Conservation (phyloP, 2,329 filamentous ascomycete species). For the Colletotrichum tofieldiae region DNA sequence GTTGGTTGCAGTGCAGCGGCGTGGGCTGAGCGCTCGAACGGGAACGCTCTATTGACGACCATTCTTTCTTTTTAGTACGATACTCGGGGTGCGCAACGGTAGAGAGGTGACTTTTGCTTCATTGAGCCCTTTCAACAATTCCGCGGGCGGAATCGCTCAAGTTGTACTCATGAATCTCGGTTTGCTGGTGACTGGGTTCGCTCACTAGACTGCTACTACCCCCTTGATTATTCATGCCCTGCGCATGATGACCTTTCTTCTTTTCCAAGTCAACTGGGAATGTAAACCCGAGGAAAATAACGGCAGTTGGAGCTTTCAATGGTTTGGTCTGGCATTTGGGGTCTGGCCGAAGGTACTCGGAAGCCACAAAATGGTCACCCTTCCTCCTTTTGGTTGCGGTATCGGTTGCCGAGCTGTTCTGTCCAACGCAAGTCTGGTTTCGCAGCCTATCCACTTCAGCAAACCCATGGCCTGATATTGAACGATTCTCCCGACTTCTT, state of each 20-base stretch:
- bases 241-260: slow-evolving; percentile 3
- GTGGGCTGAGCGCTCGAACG: slow-evolving; percentile 10
- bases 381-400: too few relatives aligned
- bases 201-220: slow-evolving; percentile 11
- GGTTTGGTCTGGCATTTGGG: too few relatives aligned
- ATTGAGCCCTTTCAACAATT: slow-evolving; percentile 7
- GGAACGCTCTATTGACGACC: slow-evolving; percentile 1
- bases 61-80: background rate
- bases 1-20: slow-evolving; percentile 20
- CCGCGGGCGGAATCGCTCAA: slow-evolving; percentile 1
- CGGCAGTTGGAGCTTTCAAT: background rate
- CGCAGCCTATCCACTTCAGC: background rate
- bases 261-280: background rate
- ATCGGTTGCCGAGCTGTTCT: too few relatives aligned
- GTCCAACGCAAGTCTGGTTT: background rate
- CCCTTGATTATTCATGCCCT: slow-evolving; percentile 25
- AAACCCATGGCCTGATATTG: too few relatives aligned
- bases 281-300: background rate
- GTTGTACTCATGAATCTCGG: slow-evolving; percentile 10
- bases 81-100: background rate
- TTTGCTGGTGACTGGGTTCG: slow-evolving; percentile 9
- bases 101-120: background rate
- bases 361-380: too few relatives aligned
- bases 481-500: too few relatives aligned
- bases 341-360: too few relatives aligned